phyloP scores from a whole-genome alignment of 179 eudicot species.

The Beta corolliflora region DNA sequence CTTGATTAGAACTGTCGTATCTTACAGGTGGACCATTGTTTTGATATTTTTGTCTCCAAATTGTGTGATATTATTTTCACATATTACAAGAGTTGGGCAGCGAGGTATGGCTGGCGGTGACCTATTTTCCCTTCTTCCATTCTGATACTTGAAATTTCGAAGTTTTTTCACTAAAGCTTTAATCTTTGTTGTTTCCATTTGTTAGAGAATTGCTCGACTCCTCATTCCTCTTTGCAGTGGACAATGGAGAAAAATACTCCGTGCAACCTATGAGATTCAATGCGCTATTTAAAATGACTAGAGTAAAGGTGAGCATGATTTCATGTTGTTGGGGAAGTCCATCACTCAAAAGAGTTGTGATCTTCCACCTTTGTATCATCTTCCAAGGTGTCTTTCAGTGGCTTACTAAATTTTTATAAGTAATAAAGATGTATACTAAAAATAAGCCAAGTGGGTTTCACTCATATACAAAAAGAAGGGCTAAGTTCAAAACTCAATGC shows the following conservation, averaged over 20 bases:
- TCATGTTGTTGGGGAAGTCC: conserved; percentile 7
- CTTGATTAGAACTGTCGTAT: conserved; percentile 14
- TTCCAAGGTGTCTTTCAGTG: not conserved
- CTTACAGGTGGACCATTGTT: conserved; percentile 91
- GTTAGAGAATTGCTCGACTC: conserved; percentile 92
- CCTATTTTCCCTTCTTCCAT: too few relatives aligned
- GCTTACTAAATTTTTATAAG: not conserved
- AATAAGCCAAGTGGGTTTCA: not conserved
- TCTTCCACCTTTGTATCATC: not conserved
- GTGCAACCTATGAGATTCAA: conserved; percentile 79
- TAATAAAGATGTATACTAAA: not conserved
- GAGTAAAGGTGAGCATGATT: conserved; percentile 69
- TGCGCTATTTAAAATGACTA: conserved; percentile 75
- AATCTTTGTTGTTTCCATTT: conserved; percentile 24
- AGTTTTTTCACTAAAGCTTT: conserved; percentile 3
- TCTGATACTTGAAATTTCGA: not conserved
- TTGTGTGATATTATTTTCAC: conserved; percentile 80
- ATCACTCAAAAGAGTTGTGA: not conserved
- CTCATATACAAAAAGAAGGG: not conserved
- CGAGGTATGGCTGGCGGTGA: conserved; percentile 54
- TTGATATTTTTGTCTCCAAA: conserved; percentile 83
- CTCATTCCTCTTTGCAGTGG: conserved; percentile 88
- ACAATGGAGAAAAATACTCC: conserved; percentile 78
- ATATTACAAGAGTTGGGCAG: conserved; percentile 94
- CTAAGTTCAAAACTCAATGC: not conserved